Base-by-base conservation (phyloP, 1,139 yeast species). In the Spencermartinsiella ligniputridi region DNA sequence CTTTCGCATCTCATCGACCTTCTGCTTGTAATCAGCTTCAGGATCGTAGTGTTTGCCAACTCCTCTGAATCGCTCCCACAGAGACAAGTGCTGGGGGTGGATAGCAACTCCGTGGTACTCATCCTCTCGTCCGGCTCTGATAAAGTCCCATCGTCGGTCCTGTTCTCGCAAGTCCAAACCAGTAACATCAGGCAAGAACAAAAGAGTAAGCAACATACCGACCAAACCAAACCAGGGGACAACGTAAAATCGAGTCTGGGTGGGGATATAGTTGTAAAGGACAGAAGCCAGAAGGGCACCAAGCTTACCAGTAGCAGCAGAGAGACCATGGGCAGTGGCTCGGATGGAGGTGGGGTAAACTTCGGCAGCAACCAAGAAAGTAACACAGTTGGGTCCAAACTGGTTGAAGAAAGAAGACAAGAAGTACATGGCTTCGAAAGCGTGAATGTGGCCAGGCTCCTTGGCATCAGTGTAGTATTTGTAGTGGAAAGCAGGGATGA, bases 261-360 rank as follows among this genome's bases (percentile, higher is more conserved):
- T 53, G 30, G 42, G n/a, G 44, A 64, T 62, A 57, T 66, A 66
- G 56, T 64, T 64, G 59, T 63, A 66, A 32, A 66, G 57, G 51
- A 95, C 83, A 71, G 89, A 94, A 33, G 97, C 97, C 70, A 92
- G 79, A 56, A 92, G 87, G 50, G 98, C 97, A 73, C 98, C 98
- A 54, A 86, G 74, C 72, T 92, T 92, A 77, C 98, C 98, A 42
- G 80, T 66, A 44, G 96, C 97, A 54, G 98, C 98, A 56, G 96
- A 87, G 53, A 92, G 72, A 76, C 98, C 98, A 66, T 92, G 98
- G 45, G 97, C 97, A 56, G 97, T 83, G 37, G 97, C 92, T 79
- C 98, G 87, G 73, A 89, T 88, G 71, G 95, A 79, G 41, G 98
- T 92, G 64, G 98, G 98, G 87, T 76, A 92, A 62, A 82, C 77